Evolutionary conservation across 225 moss, liverwort and hornwort species (phyloP), one percentile per base, ranked within the genome.

Genomic region (Physcomitrellopsis africana): DNA sequence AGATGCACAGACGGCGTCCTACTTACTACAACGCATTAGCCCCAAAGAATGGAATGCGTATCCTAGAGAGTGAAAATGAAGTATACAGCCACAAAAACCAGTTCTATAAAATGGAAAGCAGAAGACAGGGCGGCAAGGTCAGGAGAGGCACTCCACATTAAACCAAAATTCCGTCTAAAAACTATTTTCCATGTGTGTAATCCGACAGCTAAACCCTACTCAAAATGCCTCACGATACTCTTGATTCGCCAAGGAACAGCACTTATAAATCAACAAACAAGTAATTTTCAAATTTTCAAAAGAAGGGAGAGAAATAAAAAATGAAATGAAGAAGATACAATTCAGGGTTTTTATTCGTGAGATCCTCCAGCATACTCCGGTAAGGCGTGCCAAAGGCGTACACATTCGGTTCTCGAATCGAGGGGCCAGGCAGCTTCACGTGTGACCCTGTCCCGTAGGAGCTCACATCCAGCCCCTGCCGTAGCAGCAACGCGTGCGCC

Each of bases 331-430:
- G 43, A 59, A 87, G 74, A 85, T 96, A 96, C 94, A 96, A 83
- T 78, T 96, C 94, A 5, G 94, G 92, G 84, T 96, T 94, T 73
- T 96, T 96, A 53, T 66, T 85, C 75, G 88, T 92, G 27, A 96
- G 84, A 51, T 96, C 96, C 44, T 94, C 96, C 10, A 92, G 92
- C 89, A 96, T 96, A 63, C 79, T 76, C 8, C 92, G 91, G 68
- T 96, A 96, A n/a, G 96, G 96, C 54, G 96, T 96, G 5, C 96
- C 96, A 52, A 96, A 96, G 49, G 87, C 46, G 42, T 96, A 96
- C 2, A 96, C 94, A 69, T 96, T 96, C 0, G 96, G 96, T 72
- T 96, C 91, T 7, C 94, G 75, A 0, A 92, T 88, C 3, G 94
- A 94, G 12, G 96, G 94, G 5, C 96, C 96, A 5, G 96, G 96